Evolutionary conservation across 2,329 filamentous ascomycete species (phyloP), one percentile per base, ranked within the genome.

Genomic region (Fusarium avenaceum): DNA sequence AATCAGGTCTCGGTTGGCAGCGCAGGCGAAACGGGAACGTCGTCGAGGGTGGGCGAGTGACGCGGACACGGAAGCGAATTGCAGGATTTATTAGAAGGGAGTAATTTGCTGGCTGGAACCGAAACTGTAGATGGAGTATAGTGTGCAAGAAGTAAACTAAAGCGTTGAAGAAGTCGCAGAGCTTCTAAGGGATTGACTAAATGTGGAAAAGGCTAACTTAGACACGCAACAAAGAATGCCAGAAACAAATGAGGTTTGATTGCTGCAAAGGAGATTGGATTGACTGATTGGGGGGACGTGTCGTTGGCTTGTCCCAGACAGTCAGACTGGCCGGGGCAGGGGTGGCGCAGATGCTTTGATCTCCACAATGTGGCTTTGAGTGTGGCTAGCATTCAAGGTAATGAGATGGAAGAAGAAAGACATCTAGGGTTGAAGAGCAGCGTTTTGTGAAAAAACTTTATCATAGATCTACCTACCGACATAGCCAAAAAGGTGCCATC

Each of bases 221-320:
- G 38, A 62, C 63, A 61, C 69, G 62, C 61, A 70, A 65, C 63
- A 47, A 65, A 70, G 57, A 71, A 71, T 71, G 63, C 68, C 63
- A 66, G 67, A 73, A 65, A 71, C 67, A 63, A 70, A 71, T 59
- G 71, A 73, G 62, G 64, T 63, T 67, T 72, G 61, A 57, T 64
- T 52, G 47, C 60, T 70, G 65, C 28, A 72, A 72, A 74, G 69
- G 71, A 63, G 71, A 60, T 67, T 62, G 48, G 54, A 63, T 38
- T 43, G 20, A 44, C 30, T 63, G 57, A 56, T 56, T 44, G 49
- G 57, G 59, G 67, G 58, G 44, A 65, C 65, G 62, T 67, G 61
- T 62, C 51, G 56, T 69, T 72, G 58, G 56, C 70, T 56, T 55
- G 65, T 63, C 70, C 66, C 57, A 70, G 66, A 54, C 52, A 49